phyloP scores from a whole-genome alignment of 441 rosid genomes.

The Brassica hybrid region DNA sequence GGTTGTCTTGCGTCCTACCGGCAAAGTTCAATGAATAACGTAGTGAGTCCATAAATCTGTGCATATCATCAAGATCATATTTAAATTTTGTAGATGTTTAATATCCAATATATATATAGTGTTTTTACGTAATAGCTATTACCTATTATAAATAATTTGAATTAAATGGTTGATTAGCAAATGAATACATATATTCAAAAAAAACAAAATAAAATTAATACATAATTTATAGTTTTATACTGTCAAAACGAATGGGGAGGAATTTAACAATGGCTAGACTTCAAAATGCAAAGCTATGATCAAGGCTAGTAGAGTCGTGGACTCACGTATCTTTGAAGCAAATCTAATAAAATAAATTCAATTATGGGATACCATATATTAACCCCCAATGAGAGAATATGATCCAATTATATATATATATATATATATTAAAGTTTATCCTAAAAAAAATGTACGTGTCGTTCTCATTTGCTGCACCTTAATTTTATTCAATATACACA shows the following conservation, averaged over 20 bases:
- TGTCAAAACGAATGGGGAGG: not conserved
- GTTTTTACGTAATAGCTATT: too few species aligned
- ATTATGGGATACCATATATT: slow-evolving; percentile 18
- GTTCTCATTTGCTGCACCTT: not conserved
- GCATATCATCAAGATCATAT: not conserved
- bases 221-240: too few species aligned
- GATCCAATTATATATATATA: too few species aligned
- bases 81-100: not conserved
- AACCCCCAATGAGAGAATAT: slow-evolving; percentile 7
- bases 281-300: slow-evolving; percentile 12
- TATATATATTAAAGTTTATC: not conserved
- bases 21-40: not conserved
- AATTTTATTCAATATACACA: not conserved
- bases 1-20: slow-evolving; percentile 22
- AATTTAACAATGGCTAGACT: slow-evolving; percentile 10
- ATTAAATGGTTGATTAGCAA: not conserved
- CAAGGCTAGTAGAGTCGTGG: slow-evolving; percentile 40
- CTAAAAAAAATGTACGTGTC: slow-evolving; percentile 12
- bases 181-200: not conserved
- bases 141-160: too few species aligned
- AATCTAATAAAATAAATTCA: not conserved
- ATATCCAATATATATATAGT: too few species aligned
- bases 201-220: too few species aligned
- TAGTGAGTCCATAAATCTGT: too few species aligned
- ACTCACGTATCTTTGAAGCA: slow-evolving; percentile 36